Percentiles rank a stretch among this genome's conserved stretches.
These are phyloP conservation scores for Atkinsonella hypoxylon DNA, from an alignment of 2,329 filamentous ascomycete genomes.

Conservation along the genomic window DNA sequence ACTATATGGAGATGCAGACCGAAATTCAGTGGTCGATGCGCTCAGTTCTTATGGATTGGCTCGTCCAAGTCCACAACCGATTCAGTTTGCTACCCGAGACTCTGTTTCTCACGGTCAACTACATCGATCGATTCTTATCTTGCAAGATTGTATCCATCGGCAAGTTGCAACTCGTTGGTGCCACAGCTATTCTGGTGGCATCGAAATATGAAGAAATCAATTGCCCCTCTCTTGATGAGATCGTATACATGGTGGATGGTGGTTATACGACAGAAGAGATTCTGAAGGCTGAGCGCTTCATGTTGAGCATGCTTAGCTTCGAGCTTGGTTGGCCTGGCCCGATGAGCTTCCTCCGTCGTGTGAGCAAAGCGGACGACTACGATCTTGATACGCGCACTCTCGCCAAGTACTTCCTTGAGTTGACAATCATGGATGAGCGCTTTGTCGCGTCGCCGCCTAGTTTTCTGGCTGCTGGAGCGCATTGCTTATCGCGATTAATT, in stretches of 20 bases:
- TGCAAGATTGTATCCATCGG: slow-evolving; percentile 89
- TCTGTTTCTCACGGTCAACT: slow-evolving; percentile 88
- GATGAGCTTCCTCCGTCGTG: slow-evolving; percentile 93
- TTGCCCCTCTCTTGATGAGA: slow-evolving; percentile 86
- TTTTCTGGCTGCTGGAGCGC: slow-evolving; percentile 81
- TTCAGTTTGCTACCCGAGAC: slow-evolving; percentile 91
- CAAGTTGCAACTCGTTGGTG: slow-evolving; percentile 91
- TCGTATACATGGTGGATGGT: slow-evolving; percentile 95
- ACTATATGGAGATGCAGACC: slow-evolving; percentile 96
- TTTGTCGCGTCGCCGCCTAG: slow-evolving; percentile 87
- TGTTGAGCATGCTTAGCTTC: slow-evolving; percentile 93
- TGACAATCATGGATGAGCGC: slow-evolving; percentile 95
- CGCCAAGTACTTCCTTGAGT: slow-evolving; percentile 94
- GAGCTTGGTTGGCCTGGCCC: slow-evolving; percentile 97
- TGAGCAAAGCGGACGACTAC: slow-evolving; percentile 98
- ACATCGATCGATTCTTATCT: slow-evolving; percentile 91
- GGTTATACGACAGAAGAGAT: slow-evolving; percentile 87
- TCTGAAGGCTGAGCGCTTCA: slow-evolving; percentile 93
- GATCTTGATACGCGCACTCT: slow-evolving; percentile 89
- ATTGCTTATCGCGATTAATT: slow-evolving; percentile 82
- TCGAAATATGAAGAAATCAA: slow-evolving; percentile 99
- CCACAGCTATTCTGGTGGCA: slow-evolving; percentile 89
- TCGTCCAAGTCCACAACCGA: slow-evolving; percentile 88
- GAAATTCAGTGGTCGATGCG: slow-evolving; percentile 99
- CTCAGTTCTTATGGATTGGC: slow-evolving; percentile 92